These are phyloP conservation scores for Penicillium salamii DNA, from an alignment of 495 filamentous ascomycete genomes.

Conservation along the genomic window DNA sequence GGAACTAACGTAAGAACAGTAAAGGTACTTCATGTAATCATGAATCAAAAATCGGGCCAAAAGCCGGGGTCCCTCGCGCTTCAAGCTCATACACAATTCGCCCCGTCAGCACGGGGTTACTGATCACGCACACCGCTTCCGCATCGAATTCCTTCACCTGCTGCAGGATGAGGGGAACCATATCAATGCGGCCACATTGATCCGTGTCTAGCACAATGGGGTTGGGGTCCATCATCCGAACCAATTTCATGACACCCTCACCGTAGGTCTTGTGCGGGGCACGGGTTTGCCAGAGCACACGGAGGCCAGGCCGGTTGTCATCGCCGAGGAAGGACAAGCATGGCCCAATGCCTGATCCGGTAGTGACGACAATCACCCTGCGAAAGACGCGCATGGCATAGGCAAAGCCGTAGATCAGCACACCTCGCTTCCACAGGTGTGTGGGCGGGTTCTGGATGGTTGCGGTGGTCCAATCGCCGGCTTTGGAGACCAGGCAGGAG, in stretches of 20 bases:
- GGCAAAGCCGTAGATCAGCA: constrained; percentile 65
- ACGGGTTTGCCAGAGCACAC: constrained; percentile 59
- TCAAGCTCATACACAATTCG: constrained; percentile 75
- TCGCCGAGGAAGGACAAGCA: constrained; percentile 50
- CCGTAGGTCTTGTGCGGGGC: constrained; percentile 55
- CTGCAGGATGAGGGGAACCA: constrained; percentile 56
- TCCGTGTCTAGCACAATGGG: constrained; percentile 57
- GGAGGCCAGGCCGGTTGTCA: constrained; percentile 46
- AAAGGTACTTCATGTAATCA: constrained; percentile 28
- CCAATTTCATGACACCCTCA: constrained; percentile 47
- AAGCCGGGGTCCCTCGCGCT: constrained; percentile 64
- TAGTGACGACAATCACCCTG: constrained; percentile 71
- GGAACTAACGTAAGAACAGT: too few species aligned
- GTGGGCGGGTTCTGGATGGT: constrained; percentile 60
- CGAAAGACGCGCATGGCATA: constrained; percentile 69
- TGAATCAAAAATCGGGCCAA: constrained; percentile 80
- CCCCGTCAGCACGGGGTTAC: constrained; percentile 68
- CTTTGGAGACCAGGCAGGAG: constrained; percentile 71
- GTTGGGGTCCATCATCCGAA: constrained; percentile 47
- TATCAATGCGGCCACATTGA: constrained; percentile 46
- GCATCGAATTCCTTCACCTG: constrained; percentile 56
- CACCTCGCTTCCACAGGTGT: constrained; percentile 43
- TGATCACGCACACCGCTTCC: constrained; percentile 75
- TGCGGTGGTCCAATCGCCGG: constrained; percentile 78
- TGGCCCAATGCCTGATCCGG: constrained; percentile 78